Base-by-base conservation (phyloP, 306 rosid species). In the Fragaria nilgerrensis region DNA sequence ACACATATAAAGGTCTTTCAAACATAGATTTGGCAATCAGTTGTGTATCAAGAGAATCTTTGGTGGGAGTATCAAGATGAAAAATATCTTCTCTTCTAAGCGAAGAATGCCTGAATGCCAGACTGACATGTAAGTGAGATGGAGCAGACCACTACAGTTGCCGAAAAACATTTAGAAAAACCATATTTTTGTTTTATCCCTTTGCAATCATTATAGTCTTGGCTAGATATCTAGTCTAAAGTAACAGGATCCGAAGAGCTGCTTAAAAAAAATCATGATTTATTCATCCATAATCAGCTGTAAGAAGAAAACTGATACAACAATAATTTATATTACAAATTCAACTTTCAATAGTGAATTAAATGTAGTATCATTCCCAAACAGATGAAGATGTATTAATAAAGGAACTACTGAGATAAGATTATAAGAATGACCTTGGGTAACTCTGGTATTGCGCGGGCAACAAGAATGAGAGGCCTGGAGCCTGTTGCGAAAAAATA, bases 401-500 rank as follows among this genome's bases (percentile, higher is more conserved):
- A 3, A 52, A 53, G 17, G 10, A 36, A 2, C 64, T 22, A 23
- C 61, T 58, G 77, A 41, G 68, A 74, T 29, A 58, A 41, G 65
- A 84, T 90, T 84, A 73, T 29, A 58, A 25, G 65, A 84, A 90
- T 84, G 63, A 90, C 97, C 98, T 86, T 72, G 98, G 96, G 82
- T 92, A 92, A 78, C 84, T 88, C 80, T 62, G 2, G 85, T 84
- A 92, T 75, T 90, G 96, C 81, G 71, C 80, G 0, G 98, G 98
- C 87, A 92, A 87, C 73, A 94, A 82, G 85, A 94, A 94, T 34
- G 97, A 90, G 76, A 94, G 79, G n/a, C 98, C 98, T 2, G 95
- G 97, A 61, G 98, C 96, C 98, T 92, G 92, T 84, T 70, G 70
- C 66, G 73, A 47, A 83, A 83, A 70, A 78, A 79, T 58, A 78